Conservation (phyloP, 139 green algal species). For the Tetradesmus obliquus region DNA sequence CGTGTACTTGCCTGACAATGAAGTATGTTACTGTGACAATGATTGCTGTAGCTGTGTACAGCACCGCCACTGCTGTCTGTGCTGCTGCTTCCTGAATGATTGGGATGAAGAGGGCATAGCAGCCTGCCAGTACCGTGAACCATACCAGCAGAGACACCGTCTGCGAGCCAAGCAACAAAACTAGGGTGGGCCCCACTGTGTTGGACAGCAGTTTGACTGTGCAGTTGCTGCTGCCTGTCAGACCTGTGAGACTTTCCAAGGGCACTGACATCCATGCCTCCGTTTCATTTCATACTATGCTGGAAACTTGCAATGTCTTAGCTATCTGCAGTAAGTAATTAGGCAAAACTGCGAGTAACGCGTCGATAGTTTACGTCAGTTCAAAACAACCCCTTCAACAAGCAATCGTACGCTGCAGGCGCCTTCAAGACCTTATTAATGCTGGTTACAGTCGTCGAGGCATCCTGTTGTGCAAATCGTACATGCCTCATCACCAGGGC, state of each 20-base stretch:
- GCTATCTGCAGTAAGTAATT: neutral
- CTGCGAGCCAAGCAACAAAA: neutral
- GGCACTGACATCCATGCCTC: conserved; percentile 33
- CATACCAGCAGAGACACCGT: neutral
- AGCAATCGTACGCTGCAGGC: neutral
- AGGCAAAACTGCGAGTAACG: neutral
- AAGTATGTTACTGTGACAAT: conserved; percentile 9
- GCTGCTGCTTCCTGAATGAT: neutral
- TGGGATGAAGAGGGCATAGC: conserved; percentile 45
- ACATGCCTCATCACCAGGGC: neutral
- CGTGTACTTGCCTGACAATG: neutral
- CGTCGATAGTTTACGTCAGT: neutral
- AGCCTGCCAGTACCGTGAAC: conserved; percentile 16
- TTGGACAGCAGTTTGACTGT: neutral
- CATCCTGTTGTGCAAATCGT: neutral
- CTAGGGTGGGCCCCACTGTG: neutral
- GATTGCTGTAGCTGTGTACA: neutral
- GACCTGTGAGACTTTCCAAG: conserved; percentile 33
- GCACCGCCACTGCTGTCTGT: neutral
- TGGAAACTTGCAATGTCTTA: neutral
- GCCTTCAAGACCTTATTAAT: neutral
- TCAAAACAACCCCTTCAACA: neutral
- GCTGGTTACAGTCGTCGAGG: neutral
- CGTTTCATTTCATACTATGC: neutral
- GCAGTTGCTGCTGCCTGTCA: neutral